These are phyloP conservation scores for Triticum dicoccoides DNA, from an alignment of 176 grass and related monocot genomes.

Conservation along the genomic window DNA sequence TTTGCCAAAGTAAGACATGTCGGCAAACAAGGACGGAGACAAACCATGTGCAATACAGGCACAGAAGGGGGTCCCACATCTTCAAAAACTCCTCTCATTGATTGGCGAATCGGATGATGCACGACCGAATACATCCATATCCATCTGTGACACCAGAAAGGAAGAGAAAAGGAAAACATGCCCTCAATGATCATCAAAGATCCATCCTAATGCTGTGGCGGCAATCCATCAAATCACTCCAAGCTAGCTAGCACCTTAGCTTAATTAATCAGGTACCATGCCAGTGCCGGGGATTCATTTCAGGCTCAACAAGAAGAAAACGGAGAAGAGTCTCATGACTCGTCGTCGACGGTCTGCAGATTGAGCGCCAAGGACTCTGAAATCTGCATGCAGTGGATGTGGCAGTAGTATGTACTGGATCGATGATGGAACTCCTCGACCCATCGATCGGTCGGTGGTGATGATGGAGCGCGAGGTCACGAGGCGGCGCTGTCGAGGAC, in stretches of 20 bases:
- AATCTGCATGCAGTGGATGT: background rate
- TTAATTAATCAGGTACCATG: background rate
- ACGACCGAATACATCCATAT: constrained; percentile 13
- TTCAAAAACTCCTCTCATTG: background rate
- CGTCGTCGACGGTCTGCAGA: background rate
- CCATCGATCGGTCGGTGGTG: background rate
- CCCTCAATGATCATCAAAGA: background rate
- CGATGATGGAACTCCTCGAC: background rate
- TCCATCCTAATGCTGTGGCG: background rate
- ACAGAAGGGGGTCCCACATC: background rate
- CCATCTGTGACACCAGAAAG: constrained; percentile 16
- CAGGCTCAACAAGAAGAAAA: background rate
- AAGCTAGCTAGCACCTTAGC: background rate
- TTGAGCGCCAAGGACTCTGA: background rate
- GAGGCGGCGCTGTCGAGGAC: constrained; percentile 28
- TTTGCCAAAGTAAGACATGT: background rate
- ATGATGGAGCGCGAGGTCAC: background rate
- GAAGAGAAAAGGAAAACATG: background rate
- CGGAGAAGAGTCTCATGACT: background rate
- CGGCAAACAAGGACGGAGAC: background rate
- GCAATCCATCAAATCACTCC: constrained; percentile 32
- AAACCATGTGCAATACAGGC: background rate
- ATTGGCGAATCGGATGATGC: constrained; percentile 27
- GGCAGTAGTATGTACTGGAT: constrained; percentile 20
- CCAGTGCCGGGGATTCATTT: constrained; percentile 29